Percentiles rank a stretch among this genome's conserved stretches.
phyloP scores from a whole-genome alignment of 257 asterid genomes.

The Paraleonurus japonicus region DNA sequence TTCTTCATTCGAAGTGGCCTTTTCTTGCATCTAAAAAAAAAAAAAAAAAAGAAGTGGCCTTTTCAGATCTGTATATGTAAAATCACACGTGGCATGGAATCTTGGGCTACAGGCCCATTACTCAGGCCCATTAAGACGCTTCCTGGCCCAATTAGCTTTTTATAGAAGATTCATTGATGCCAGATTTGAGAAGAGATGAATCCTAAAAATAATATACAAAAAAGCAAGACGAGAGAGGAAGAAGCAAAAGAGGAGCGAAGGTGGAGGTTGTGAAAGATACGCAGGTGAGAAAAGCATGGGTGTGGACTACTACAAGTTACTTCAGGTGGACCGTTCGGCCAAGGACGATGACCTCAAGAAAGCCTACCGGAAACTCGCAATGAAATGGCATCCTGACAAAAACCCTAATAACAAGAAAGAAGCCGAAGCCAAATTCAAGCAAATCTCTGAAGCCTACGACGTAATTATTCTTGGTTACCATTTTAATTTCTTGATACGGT shows the following conservation, averaged over 20 bases:
- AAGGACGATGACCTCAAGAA: slow-evolving; percentile 60
- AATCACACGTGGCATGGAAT: neutral
- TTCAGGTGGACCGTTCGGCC: slow-evolving; percentile 56
- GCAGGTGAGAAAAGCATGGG: slow-evolving; percentile 38
- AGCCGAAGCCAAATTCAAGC: slow-evolving; percentile 70
- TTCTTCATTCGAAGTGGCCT: no score
- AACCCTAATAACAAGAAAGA: slow-evolving; percentile 58
- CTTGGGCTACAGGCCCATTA: neutral
- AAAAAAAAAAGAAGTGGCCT: neutral
- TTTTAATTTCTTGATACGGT: neutral
- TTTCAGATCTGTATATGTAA: neutral
- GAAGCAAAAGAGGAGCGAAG: slow-evolving; percentile 15
- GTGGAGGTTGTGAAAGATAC: slow-evolving; percentile 27
- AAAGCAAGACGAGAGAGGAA: neutral
- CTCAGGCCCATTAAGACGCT: neutral
- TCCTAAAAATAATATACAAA: neutral
- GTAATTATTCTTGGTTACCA: slow-evolving; percentile 21
- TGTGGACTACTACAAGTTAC: slow-evolving; percentile 52
- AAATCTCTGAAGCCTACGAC: slow-evolving; percentile 67
- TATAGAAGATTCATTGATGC: neutral
- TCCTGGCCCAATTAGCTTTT: neutral
- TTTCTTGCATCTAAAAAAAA: no score
- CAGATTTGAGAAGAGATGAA: neutral
- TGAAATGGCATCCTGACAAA: slow-evolving; percentile 77
- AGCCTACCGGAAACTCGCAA: slow-evolving; percentile 62